Conservation (phyloP, 805 yeast genomes). For the Kodamaea nitidulidarum region DNA sequence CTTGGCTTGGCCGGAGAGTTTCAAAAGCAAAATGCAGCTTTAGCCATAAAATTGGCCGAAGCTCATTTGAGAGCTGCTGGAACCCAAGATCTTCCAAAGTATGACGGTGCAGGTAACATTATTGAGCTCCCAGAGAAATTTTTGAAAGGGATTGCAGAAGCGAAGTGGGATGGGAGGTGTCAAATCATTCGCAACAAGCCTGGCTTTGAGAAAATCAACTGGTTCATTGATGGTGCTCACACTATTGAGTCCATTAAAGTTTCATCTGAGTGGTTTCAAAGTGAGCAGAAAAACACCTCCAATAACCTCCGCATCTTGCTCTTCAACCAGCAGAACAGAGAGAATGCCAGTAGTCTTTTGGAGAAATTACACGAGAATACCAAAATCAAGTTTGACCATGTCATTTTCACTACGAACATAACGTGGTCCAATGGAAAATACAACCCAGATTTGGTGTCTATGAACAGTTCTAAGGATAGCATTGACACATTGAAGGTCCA, state of each 20-base stretch:
- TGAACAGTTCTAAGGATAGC: constrained; percentile 74
- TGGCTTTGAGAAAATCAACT: constrained; percentile 45
- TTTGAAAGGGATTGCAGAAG: constrained; percentile 54
- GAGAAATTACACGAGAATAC: constrained; percentile 42
- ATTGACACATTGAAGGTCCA: constrained; percentile 83
- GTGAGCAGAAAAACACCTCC: constrained; percentile 16
- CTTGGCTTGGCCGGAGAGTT: constrained; percentile 82
- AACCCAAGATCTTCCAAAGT: constrained; percentile 19
- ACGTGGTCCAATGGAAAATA: constrained; percentile 85
- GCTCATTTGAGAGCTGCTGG: constrained; percentile 55
- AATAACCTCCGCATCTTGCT: constrained; percentile 50
- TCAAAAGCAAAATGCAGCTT: constrained; percentile 80
- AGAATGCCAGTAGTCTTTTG: constrained; percentile 61
- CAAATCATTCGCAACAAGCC: constrained; percentile 56
- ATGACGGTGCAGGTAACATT: constrained; percentile 16
- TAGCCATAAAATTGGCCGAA: constrained; percentile 70
- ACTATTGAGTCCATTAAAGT: constrained; percentile 81
- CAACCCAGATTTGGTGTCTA: constrained; percentile 76
- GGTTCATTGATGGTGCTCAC: constrained; percentile 96
- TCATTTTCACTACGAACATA: constrained; percentile 82
- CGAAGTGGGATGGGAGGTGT: constrained; percentile 96
- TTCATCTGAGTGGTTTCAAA: constrained; percentile 75
- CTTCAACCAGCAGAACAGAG: constrained; percentile 94
- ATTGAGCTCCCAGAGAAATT: constrained; percentile 46
- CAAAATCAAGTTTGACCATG: constrained; percentile 60